These are phyloP conservation scores for Heliocybe sulcata DNA, from an alignment of 1,284 basidiomycete species.

Conservation along the genomic window DNA sequence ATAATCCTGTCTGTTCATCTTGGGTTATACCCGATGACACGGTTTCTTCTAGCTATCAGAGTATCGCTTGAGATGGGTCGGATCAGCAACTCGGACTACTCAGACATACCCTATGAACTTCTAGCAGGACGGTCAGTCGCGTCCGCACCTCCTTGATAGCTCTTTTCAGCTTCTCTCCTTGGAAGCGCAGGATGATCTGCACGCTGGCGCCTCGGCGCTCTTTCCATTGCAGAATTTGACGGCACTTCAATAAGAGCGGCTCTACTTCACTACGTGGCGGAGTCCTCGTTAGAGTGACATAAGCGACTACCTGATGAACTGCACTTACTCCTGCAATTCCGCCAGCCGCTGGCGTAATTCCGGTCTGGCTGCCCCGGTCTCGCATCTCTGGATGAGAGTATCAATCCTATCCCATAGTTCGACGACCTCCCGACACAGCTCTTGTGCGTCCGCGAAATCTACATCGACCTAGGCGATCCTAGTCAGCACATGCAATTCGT, in stretches of 20 bases:
- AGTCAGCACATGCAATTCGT: not conserved
- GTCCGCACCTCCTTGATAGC: not conserved
- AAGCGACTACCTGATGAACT: not conserved
- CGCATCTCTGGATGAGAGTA: not conserved
- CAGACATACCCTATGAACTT: not conserved
- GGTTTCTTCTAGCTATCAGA: not conserved
- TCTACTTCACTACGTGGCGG: not conserved
- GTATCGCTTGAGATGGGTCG: not conserved
- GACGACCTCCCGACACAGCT: not conserved
- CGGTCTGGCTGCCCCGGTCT: not conserved
- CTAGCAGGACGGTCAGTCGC: not conserved
- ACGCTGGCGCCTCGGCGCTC: not conserved
- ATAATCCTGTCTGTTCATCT: not conserved
- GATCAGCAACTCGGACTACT: not conserved
- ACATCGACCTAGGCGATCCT: not conserved
- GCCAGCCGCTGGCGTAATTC: not conserved
- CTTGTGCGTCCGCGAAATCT: not conserved
- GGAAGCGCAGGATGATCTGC: not conserved
- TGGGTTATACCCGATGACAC: not conserved
- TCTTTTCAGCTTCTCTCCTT: not conserved
- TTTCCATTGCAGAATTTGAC: not conserved
- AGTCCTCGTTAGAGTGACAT: too few species aligned
- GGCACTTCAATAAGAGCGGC: not conserved
- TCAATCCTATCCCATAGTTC: not conserved
- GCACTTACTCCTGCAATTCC: not conserved